Percentiles rank a stretch among this genome's conserved stretches.
These are phyloP conservation scores for Isoetes engelmannii DNA, from an alignment of 83 land plant species.

Conservation along the genomic window DNA sequence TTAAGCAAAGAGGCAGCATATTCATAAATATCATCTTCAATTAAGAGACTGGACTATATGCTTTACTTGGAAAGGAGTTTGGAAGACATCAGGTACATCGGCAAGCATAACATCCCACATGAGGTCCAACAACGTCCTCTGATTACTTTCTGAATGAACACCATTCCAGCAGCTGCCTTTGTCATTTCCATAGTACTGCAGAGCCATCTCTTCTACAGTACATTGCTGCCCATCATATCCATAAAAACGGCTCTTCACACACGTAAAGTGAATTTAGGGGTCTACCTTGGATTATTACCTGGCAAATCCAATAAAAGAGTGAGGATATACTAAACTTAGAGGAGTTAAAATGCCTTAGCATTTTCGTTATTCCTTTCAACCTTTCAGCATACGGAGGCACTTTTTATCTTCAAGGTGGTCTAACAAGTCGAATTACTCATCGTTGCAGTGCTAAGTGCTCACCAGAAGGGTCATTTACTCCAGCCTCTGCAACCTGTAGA, in stretches of 20 bases:
- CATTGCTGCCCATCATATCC: constrained; percentile 72
- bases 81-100: constrained; percentile 81
- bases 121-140: constrained; percentile 76
- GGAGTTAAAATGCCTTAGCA: too few species aligned
- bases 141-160: constrained; percentile 83
- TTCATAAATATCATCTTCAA: background rate
- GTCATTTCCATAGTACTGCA: constrained; percentile 82
- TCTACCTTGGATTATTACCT: too few species aligned
- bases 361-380: too few species aligned
- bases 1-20: constrained; percentile 2
- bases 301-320: too few species aligned
- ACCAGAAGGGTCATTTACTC: too few species aligned
- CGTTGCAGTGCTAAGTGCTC: too few species aligned
- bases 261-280: constrained; percentile 15
- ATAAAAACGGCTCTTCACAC: constrained; percentile 74
- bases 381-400: too few species aligned
- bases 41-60: background rate
- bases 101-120: constrained; percentile 90
- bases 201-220: constrained; percentile 79
- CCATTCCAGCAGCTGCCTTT: constrained; percentile 86
- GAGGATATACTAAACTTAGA: too few species aligned
- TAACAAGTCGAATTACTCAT: too few species aligned
- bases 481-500: too few species aligned
- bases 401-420: too few species aligned
- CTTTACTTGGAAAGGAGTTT: constrained; percentile 74